Conservation (phyloP, 1,139 yeast genomes). For the Suhomyces atakaporum region DNA sequence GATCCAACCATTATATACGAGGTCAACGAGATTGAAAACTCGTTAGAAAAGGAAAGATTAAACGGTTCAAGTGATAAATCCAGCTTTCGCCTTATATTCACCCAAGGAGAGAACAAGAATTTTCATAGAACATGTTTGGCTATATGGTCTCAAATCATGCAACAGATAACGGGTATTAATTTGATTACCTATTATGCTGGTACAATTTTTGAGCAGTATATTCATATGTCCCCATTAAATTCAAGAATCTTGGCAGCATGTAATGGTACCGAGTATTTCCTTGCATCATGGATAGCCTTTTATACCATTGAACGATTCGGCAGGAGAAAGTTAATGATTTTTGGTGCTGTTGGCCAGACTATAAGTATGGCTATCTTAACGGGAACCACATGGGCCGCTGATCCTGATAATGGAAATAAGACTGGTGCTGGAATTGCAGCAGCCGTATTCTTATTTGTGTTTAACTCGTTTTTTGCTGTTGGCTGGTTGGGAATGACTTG, state of each 20-base stretch:
- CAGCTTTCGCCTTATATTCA: slow-evolving; percentile 29
- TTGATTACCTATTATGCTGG: slow-evolving; percentile 84
- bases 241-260: slow-evolving; percentile 84
- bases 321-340: slow-evolving; percentile 65
- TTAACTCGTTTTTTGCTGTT: slow-evolving; percentile 37
- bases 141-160: slow-evolving; percentile 66
- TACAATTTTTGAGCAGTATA: slow-evolving; percentile 58
- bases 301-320: slow-evolving; percentile 81
- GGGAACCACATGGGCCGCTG: slow-evolving; percentile 31
- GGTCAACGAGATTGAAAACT: slow-evolving; percentile 32
- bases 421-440: slow-evolving; percentile 31
- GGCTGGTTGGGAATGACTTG: slow-evolving; percentile 32
- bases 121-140: slow-evolving; percentile 52
- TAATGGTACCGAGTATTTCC: slow-evolving; percentile 76
- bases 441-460: slow-evolving; percentile 39
- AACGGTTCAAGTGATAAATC: slow-evolving; percentile 26
- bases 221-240: slow-evolving; percentile 47
- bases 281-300: slow-evolving; percentile 83
- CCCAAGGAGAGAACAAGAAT: slow-evolving; percentile 45
- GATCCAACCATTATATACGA: slow-evolving; percentile 30
- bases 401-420: slow-evolving; percentile 12
- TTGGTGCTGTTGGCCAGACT: slow-evolving; percentile 55
- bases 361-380: slow-evolving; percentile 35
- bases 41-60: slow-evolving; percentile 28
- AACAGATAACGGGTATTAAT: slow-evolving; percentile 89